Percentiles rank a stretch among this genome's conserved stretches.
Conservation (phyloP, 768 basidiomycete genomes). For the Chlorophyllum brunneum region DNA sequence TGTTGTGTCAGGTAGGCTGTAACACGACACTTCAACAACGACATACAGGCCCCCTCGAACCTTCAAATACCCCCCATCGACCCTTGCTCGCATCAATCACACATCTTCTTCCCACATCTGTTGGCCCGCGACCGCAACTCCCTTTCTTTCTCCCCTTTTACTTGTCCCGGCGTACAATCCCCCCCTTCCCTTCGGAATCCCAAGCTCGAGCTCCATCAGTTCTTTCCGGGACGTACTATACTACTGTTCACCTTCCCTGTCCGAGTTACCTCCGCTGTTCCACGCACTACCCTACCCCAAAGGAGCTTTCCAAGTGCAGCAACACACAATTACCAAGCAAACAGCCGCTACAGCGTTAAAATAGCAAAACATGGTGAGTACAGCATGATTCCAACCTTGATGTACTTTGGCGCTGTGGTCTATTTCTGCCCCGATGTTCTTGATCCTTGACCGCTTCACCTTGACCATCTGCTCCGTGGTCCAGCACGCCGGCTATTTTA, state of each 20-base stretch:
- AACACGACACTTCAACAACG: slow-evolving; percentile 6
- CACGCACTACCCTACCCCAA: too few relatives aligned
- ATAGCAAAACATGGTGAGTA: not conserved
- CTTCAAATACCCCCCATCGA: slow-evolving; percentile 9
- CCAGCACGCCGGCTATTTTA: not conserved
- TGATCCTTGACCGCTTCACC: slow-evolving; percentile 1
- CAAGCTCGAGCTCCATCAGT: too few relatives aligned
- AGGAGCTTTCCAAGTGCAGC: too few relatives aligned
- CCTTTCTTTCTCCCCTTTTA: not conserved
- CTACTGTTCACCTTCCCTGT: too few relatives aligned
- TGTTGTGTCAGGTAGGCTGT: slow-evolving; percentile 7
- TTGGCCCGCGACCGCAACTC: slow-evolving; percentile 5
- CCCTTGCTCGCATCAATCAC: slow-evolving; percentile 12
- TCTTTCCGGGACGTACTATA: too few relatives aligned
- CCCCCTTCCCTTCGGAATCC: not conserved
- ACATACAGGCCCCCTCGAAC: not conserved
- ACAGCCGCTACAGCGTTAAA: not conserved
- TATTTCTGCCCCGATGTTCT: slow-evolving; percentile 9
- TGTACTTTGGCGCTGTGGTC: not conserved
- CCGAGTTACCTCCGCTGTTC: too few relatives aligned
- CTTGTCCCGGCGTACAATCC: not conserved
- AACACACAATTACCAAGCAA: not conserved
- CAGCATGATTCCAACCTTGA: not conserved
- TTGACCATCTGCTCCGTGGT: not conserved
- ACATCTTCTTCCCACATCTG: slow-evolving; percentile 11